These are phyloP conservation scores for Ambrosiella cleistominuta DNA, from an alignment of 2,329 filamentous ascomycete species.

Conservation along the genomic window DNA sequence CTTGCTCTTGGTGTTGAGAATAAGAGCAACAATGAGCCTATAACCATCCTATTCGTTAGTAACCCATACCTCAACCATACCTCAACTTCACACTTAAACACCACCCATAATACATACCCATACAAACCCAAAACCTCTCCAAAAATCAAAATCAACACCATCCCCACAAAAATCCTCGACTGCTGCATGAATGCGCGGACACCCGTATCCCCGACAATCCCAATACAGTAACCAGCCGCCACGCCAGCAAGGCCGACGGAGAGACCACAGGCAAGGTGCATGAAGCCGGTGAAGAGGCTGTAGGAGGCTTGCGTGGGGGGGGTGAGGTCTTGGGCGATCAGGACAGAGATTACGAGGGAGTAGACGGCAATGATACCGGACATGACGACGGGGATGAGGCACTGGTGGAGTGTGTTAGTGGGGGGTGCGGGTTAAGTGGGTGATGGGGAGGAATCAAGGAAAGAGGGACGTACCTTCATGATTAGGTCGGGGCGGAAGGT, in stretches of 20 bases:
- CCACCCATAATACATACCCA: conserved; percentile 45
- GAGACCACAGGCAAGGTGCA: conserved; percentile 82
- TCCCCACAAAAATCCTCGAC: conserved; percentile 89
- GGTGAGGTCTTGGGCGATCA: conserved; percentile 79
- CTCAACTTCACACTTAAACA: background rate
- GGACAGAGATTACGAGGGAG: conserved; percentile 85
- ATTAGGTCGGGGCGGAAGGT: conserved; percentile 74
- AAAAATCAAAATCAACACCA: conserved; percentile 98
- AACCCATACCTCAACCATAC: background rate
- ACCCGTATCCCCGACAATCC: conserved; percentile 83
- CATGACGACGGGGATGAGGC: conserved; percentile 83
- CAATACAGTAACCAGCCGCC: conserved; percentile 91
- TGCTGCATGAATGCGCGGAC: conserved; percentile 94
- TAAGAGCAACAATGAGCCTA: conserved; percentile 80
- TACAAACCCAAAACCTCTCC: conserved; percentile 94
- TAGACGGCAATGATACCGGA: conserved; percentile 98
- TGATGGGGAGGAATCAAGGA: background rate
- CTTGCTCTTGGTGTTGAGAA: conserved; percentile 75
- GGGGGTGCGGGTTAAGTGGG: background rate
- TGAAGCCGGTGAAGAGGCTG: conserved; percentile 80
- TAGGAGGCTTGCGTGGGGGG: conserved; percentile 51
- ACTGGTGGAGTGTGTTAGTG: conserved; percentile 28
- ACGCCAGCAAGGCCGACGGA: conserved; percentile 85
- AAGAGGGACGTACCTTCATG: conserved; percentile 51
- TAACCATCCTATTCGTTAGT: background rate